phyloP scores from a whole-genome alignment of 2,329 filamentous ascomycete species.

The Amylocarpus encephaloides region DNA sequence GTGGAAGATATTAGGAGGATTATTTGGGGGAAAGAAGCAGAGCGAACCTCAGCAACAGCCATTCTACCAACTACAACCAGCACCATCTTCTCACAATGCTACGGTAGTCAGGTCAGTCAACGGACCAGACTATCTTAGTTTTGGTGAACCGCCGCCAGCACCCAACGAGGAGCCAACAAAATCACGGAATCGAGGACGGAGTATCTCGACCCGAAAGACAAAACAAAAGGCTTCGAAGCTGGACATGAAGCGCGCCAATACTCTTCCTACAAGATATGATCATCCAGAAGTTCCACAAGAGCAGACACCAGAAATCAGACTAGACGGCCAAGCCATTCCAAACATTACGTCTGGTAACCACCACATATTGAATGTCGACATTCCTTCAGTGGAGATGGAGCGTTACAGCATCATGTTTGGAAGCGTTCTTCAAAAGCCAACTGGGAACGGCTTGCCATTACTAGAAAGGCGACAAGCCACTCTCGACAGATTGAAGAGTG shows the following conservation, averaged over 20 bases:
- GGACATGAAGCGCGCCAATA: slow-evolving; percentile 24
- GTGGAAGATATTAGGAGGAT: slow-evolving; percentile 51
- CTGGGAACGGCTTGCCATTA: slow-evolving; percentile 31
- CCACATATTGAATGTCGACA: slow-evolving; percentile 64
- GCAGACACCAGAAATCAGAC: slow-evolving; percentile 18
- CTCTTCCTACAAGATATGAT: slow-evolving; percentile 21
- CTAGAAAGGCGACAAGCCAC: slow-evolving; percentile 54
- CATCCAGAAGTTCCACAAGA: slow-evolving; percentile 19
- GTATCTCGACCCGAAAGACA: slow-evolving; percentile 20
- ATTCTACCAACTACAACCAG: slow-evolving; percentile 30
- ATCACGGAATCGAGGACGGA: slow-evolving; percentile 16
- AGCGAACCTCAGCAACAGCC: slow-evolving; percentile 17
- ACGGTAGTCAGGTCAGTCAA: slow-evolving; percentile 3
- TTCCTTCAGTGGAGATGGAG: slow-evolving; percentile 75
- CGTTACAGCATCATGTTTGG: slow-evolving; percentile 94
- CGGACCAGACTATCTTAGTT: slow-evolving; percentile 8
- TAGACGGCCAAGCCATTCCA: slow-evolving; percentile 16
- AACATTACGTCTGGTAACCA: slow-evolving; percentile 19
- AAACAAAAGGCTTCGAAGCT: slow-evolving; percentile 21
- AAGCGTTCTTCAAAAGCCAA: slow-evolving; percentile 51
- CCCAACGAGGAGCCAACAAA: slow-evolving; percentile 8
- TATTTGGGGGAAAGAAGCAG: slow-evolving; percentile 42
- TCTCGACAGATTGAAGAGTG: slow-evolving; percentile 49
- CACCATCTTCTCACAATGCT: slow-evolving; percentile 7
- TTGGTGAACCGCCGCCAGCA: slow-evolving; percentile 4